Evolutionary conservation across 768 basidiomycete genomes (phyloP), one percentile per base, ranked within the genome.

Genomic region (Lentinula lateritia): DNA sequence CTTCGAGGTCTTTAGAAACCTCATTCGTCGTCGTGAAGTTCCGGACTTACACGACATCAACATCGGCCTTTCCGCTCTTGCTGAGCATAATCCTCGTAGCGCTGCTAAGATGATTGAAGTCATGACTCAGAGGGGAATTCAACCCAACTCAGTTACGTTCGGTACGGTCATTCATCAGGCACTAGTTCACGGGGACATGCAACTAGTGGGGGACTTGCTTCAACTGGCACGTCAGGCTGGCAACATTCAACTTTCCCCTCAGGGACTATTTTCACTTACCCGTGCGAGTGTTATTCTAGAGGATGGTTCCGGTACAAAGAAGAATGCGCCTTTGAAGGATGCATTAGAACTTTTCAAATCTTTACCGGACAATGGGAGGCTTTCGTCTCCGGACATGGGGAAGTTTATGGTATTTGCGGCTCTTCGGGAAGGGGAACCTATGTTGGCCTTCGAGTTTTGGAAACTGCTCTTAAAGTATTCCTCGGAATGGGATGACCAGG

Each of bases 41-140:
- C 87, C 87, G 15, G 87, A 90, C 69, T 64, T 80, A 42, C 74
- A 83, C 67, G 89, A 91, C 67, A 73, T 88, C 54, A 89, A 89
- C 66, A 81, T 91, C 53, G 79, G 78, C 43, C 76, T 91, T 59
- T 75, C 77, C 3, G 81, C 79, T 9, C 70, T 89, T 56, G 81
- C 87, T 32, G 73, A 76, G 61, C 69, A 78, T 63, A 72, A 80
- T 46, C 81, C 86, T 20, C 71, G 72, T 10, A 66, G 66, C 15
- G 89, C 84, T 1, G 74, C 72, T 20, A 66, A 63, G 16, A 74
- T 85, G 66, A 68, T 90, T n/a, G 66, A 75, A 59, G 75, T 76
- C 36, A 88, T 90, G 84, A 65, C 73, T 1, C 65, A 71, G 15
- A 65, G 66, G 28, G 83, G 85, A 16, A 62, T 87, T 34, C 67